Evolutionary conservation across 441 rosid species (phyloP).

Genomic region (Adansonia grandidieri): DNA sequence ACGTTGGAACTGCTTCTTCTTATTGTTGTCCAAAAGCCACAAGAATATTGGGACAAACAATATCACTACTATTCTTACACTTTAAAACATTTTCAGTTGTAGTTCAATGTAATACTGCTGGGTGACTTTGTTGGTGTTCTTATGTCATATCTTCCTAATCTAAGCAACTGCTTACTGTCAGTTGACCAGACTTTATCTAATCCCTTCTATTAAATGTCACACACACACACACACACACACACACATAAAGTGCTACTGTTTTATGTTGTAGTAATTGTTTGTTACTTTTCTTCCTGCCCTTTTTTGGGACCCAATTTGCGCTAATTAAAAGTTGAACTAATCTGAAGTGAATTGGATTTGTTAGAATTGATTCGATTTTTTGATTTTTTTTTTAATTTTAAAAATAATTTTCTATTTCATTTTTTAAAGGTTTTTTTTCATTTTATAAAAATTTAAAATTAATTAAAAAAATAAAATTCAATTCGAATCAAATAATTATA

Average conservation of each 20-base stretch:
- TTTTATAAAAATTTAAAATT: too few relatives aligned
- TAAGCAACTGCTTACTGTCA: conserved; percentile 14
- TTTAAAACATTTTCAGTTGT: conserved; percentile 11
- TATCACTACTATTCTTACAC: not conserved
- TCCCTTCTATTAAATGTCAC: not conserved
- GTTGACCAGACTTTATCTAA: conserved; percentile 12
- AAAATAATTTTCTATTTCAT: too few relatives aligned
- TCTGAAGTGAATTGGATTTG: too few relatives aligned
- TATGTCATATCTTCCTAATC: not conserved
- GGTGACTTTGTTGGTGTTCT: not conserved
- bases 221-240: too few relatives aligned
- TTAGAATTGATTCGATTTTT: too few relatives aligned
- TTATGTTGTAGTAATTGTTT: not conserved
- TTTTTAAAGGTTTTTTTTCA: too few relatives aligned
- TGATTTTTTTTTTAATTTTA: too few relatives aligned
- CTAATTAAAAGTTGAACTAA: not conserved
- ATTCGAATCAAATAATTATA: too few relatives aligned
- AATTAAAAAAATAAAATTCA: too few relatives aligned
- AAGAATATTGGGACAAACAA: not conserved
- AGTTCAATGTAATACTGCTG: conserved; percentile 1
- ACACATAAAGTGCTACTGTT: not conserved
- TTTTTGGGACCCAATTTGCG: not conserved
- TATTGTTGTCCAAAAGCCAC: not conserved
- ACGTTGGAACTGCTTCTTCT: not conserved
- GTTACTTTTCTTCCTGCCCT: not conserved